Percentiles rank a stretch among this genome's conserved stretches.
Evolutionary conservation across 2,329 filamentous ascomycete genomes (phyloP).

Genomic region (Ascochyta clinopodiicola): DNA sequence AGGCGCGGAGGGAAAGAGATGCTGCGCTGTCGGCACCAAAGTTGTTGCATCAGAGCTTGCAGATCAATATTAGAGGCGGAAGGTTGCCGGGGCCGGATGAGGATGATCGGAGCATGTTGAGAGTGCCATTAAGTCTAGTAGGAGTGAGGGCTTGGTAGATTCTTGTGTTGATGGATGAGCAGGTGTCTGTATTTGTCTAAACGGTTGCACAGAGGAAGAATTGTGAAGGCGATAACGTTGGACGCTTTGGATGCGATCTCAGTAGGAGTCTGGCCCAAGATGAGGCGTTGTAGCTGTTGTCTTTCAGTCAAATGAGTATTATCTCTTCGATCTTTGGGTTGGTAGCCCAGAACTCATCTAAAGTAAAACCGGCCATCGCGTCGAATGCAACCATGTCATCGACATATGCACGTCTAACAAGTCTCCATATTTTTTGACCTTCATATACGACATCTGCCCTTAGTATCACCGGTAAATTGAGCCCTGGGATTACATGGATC

Average conservation of each 20-base stretch:
- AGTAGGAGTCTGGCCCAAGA: no score
- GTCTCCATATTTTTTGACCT: not conserved
- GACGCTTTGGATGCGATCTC: no score
- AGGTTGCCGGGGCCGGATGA: conserved; percentile 33
- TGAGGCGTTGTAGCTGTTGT: no score
- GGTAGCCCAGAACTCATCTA: not conserved
- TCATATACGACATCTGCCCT: not conserved
- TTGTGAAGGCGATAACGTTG: no score
- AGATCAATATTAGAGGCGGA: conserved; percentile 51
- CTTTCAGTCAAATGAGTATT: not conserved
- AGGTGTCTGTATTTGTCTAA: no score
- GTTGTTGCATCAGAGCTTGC: conserved; percentile 48
- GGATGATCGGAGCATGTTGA: conserved; percentile 3
- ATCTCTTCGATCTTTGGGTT: not conserved
- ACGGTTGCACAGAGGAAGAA: no score
- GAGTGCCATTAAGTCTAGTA: not conserved
- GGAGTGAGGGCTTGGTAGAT: not conserved
- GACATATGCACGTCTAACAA: not conserved
- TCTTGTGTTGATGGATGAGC: no score
- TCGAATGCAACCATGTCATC: not conserved
- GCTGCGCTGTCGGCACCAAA: conserved; percentile 37
- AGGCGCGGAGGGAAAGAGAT: conserved; percentile 42
- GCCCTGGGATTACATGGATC: not conserved
- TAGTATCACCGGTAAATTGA: not conserved
- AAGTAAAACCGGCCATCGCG: not conserved